Percentiles rank a stretch among this genome's conserved stretches.
These are phyloP conservation scores for Syzygium grande DNA, from an alignment of 345 rosid genomes.

Conservation along the genomic window DNA sequence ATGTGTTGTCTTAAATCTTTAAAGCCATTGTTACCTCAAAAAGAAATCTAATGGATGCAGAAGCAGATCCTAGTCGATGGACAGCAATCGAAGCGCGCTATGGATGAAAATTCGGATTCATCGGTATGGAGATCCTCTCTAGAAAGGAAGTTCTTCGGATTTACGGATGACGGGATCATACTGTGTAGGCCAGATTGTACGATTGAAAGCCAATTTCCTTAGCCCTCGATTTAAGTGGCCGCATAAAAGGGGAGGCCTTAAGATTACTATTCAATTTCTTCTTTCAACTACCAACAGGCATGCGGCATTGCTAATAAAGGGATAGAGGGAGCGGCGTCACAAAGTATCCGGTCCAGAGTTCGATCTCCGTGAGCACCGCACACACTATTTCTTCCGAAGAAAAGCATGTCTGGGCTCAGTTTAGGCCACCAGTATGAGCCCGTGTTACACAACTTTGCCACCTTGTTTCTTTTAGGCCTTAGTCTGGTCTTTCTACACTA, in stretches of 20 bases:
- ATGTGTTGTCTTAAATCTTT: no score
- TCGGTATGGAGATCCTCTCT: constrained; percentile 58
- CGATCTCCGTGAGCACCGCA: no score
- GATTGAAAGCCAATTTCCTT: constrained; percentile 48
- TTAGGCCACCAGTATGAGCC: background rate
- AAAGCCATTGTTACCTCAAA: no score
- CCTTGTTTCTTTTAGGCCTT: background rate
- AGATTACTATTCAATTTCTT: background rate
- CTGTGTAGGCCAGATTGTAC: constrained; percentile 63
- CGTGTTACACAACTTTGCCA: background rate
- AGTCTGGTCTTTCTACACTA: background rate
- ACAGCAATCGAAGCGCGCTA: no score
- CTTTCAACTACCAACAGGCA: background rate
- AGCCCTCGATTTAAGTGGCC: constrained; percentile 85
- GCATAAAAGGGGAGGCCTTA: constrained; percentile 25
- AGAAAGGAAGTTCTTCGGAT: constrained; percentile 70
- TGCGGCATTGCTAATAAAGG: no score
- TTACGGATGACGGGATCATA: constrained; percentile 78
- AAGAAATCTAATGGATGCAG: no score
- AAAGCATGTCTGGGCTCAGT: background rate
- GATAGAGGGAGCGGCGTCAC: no score
- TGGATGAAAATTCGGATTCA: constrained; percentile 14
- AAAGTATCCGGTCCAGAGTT: no score
- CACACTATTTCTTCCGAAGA: no score
- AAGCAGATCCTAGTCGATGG: no score